These are phyloP conservation scores for Leccinum subtestaceum DNA, from an alignment of 768 basidiomycete species.

Conservation along the genomic window DNA sequence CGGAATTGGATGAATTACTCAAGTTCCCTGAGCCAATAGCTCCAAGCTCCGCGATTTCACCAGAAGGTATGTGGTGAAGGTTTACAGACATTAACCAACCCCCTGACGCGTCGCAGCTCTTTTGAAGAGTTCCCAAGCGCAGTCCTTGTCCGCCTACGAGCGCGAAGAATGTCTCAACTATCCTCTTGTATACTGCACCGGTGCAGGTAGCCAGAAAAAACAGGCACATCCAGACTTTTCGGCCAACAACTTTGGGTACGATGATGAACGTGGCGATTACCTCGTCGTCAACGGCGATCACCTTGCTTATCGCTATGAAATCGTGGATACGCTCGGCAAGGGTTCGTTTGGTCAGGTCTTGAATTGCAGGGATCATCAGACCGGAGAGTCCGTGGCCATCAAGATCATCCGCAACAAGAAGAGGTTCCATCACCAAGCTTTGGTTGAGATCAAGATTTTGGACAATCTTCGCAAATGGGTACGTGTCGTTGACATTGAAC, in stretches of 20 bases:
- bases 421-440: conserved; percentile 94
- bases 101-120: conserved; percentile 44
- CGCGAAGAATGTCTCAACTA: conserved; percentile 89
- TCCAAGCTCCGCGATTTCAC: conserved; percentile 62
- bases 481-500: conserved; percentile 27
- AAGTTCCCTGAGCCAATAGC: conserved; percentile 89
- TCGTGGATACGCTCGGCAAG: conserved; percentile 90
- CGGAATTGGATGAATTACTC: conserved; percentile 83
- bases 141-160: conserved; percentile 83
- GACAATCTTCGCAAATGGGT: conserved; percentile 98
- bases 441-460: conserved; percentile 99
- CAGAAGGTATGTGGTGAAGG: conserved; percentile 55
- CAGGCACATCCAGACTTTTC: conserved; percentile 67
- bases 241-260: conserved; percentile 90
- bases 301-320: conserved; percentile 94
- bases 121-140: conserved; percentile 61
- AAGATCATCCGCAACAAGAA: conserved; percentile 99
- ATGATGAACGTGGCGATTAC: conserved; percentile 98
- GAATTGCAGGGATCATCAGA: conserved; percentile 91
- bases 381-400: conserved; percentile 94
- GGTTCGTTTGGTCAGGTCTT: conserved; percentile 98
- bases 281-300: conserved; percentile 88
- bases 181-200: conserved; percentile 78
- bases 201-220: conserved; percentile 81
- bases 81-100: neutral